phyloP scores from a whole-genome alignment of 345 rosid species.

The Passiflora organensis region DNA sequence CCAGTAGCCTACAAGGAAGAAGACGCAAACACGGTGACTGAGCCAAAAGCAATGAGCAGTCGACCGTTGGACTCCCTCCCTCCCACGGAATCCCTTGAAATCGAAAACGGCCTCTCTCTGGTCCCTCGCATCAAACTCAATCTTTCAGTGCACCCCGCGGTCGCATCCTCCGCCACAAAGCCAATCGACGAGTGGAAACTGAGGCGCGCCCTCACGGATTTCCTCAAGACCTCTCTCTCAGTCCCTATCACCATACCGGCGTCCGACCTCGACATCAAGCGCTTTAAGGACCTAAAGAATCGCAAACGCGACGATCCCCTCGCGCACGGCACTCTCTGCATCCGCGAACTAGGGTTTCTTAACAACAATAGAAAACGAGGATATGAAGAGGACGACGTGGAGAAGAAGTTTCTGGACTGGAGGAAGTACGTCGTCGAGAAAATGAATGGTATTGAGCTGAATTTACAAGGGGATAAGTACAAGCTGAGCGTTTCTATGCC shows the following conservation, averaged over 20 bases:
- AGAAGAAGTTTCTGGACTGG: conserved; percentile 83
- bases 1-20: too few species aligned
- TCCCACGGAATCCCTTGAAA: conserved; percentile 55
- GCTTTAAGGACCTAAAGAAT: conserved; percentile 74
- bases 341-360: conserved; percentile 83
- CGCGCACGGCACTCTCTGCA: conserved; percentile 57
- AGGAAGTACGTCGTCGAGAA: conserved; percentile 54
- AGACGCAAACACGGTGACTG: neutral
- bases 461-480: conserved; percentile 73
- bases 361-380: conserved; percentile 21
- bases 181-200: conserved; percentile 91
- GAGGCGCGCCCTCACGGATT: conserved; percentile 62
- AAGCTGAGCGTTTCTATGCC: conserved; percentile 52
- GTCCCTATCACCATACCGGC: conserved; percentile 51
- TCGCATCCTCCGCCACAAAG: conserved; percentile 48
- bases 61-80: conserved; percentile 55
- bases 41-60: conserved; percentile 25
- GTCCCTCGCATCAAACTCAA: conserved; percentile 67
- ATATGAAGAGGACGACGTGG: conserved; percentile 32
- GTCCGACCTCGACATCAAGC: conserved; percentile 56
- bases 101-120: conserved; percentile 56
- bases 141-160: conserved; percentile 53
- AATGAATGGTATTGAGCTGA: conserved; percentile 84
- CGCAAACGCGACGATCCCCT: conserved; percentile 86
- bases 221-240: conserved; percentile 50